Percentiles rank a stretch among this genome's conserved stretches.
These are phyloP conservation scores for Zymoseptoria pseudotritici DNA, from an alignment of 2,329 filamentous ascomycete genomes.

Conservation along the genomic window DNA sequence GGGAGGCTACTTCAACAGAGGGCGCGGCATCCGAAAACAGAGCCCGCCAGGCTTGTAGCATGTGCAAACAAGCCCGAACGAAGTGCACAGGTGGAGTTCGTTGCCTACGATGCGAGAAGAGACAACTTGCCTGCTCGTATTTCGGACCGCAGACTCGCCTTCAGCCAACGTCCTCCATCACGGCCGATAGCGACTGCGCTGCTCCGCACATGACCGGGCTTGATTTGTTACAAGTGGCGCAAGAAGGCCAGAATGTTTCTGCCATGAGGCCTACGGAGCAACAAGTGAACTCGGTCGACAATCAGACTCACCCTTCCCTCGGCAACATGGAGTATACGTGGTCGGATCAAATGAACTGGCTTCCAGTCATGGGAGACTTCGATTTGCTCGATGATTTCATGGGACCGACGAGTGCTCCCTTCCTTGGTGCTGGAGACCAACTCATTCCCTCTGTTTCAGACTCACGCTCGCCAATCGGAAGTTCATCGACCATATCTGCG, in stretches of 20 bases:
- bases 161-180: neutral
- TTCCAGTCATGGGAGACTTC: neutral
- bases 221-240: neutral
- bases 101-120: conserved; percentile 2
- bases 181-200: neutral
- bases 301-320: neutral
- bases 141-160: neutral
- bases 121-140: conserved; percentile 2
- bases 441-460: neutral
- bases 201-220: neutral
- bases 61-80: conserved; percentile 2
- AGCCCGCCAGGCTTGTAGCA: conserved; percentile 1
- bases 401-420: neutral
- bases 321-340: neutral
- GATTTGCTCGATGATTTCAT: neutral
- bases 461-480: neutral
- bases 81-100: conserved; percentile 2
- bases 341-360: neutral
- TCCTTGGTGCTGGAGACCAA: neutral
- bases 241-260: neutral
- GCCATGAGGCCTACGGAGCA: neutral
- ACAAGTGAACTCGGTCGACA: neutral
- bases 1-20: neutral
- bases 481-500: neutral
- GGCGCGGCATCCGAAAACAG: neutral